Evolutionary conservation across 2,329 filamentous ascomycete genomes (phyloP).

Genomic region (Bipolaris gigantea): DNA sequence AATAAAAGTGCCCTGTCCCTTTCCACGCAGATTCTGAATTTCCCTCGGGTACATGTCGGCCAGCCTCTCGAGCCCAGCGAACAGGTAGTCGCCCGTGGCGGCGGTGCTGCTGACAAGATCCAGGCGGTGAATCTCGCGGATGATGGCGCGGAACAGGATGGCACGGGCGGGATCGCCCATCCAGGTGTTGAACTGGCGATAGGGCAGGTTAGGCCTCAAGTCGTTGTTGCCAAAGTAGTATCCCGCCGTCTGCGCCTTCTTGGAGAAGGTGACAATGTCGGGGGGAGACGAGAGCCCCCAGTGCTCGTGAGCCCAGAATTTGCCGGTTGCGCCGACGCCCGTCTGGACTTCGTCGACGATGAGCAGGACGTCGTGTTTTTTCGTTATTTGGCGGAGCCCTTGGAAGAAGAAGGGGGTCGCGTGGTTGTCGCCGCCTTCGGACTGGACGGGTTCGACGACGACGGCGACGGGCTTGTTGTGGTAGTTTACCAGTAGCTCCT

Average conservation of each 20-base stretch:
- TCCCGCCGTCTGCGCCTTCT: constrained; percentile 91
- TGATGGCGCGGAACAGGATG: constrained; percentile 82
- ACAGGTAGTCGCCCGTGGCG: constrained; percentile 77
- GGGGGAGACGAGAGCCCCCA: constrained; percentile 79
- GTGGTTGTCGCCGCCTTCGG: constrained; percentile 93
- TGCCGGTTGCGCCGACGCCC: constrained; percentile 86
- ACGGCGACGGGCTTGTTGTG: constrained; percentile 79
- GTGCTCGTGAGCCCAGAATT: constrained; percentile 97
- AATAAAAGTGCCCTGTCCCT: constrained; percentile 89
- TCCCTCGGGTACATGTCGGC: constrained; percentile 72
- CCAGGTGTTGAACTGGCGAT: constrained; percentile 97
- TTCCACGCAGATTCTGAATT: constrained; percentile 81
- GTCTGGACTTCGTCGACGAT: constrained; percentile 96
- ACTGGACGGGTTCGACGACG: constrained; percentile 88
- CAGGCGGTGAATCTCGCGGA: constrained; percentile 75
- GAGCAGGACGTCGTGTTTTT: constrained; percentile 75
- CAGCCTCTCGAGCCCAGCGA: constrained; percentile 67
- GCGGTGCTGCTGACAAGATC: constrained; percentile 81
- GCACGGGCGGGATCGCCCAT: constrained; percentile 89
- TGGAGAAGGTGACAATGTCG: constrained; percentile 93
- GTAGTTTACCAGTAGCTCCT: constrained; percentile 77
- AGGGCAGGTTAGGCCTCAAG: constrained; percentile 86
- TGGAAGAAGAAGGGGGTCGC: constrained; percentile 86
- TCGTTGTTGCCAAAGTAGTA: constrained; percentile 86
- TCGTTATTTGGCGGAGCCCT: constrained; percentile 76